These are phyloP conservation scores for Penicillium bovifimosum DNA, from an alignment of 495 filamentous ascomycete genomes.

Conservation along the genomic window DNA sequence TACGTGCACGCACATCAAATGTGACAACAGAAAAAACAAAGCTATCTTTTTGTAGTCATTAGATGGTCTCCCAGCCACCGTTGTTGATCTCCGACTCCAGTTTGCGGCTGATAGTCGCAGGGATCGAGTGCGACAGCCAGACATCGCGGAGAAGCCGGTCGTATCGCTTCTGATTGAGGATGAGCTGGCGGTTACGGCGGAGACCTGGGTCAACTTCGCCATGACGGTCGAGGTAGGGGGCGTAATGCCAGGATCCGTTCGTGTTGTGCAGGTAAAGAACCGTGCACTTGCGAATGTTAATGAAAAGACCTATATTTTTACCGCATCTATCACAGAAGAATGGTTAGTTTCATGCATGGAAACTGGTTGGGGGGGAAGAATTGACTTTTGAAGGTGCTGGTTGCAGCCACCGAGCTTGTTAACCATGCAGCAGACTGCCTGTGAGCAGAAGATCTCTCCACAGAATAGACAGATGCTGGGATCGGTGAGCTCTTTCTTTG, in stretches of 20 bases:
- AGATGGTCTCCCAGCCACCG: constrained; percentile 94
- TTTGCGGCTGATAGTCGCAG: constrained; percentile 82
- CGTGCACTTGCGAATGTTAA: constrained; percentile 93
- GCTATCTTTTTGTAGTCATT: constrained; percentile 16
- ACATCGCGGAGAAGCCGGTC: constrained; percentile 78
- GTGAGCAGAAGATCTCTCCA: constrained; percentile 90
- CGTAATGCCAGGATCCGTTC: constrained; percentile 78
- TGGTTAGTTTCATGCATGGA: neutral
- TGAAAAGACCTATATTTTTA: constrained; percentile 80
- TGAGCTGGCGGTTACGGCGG: constrained; percentile 75
- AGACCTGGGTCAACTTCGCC: constrained; percentile 88
- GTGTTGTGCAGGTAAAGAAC: constrained; percentile 76
- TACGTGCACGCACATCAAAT: neutral
- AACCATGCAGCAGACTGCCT: constrained; percentile 83
- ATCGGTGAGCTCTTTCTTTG: constrained; percentile 84
- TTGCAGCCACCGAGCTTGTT: constrained; percentile 76
- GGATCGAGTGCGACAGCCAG: constrained; percentile 83
- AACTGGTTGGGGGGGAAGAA: neutral
- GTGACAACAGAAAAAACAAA: neutral
- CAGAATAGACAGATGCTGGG: constrained; percentile 92
- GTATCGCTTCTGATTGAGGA: constrained; percentile 88
- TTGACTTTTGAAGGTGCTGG: constrained; percentile 77
- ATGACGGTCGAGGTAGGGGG: constrained; percentile 92
- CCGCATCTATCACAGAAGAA: constrained; percentile 60
- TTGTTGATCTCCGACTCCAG: constrained; percentile 93